These are phyloP conservation scores for Trametes pubescens DNA, from an alignment of 1,284 basidiomycete genomes.

Conservation along the genomic window DNA sequence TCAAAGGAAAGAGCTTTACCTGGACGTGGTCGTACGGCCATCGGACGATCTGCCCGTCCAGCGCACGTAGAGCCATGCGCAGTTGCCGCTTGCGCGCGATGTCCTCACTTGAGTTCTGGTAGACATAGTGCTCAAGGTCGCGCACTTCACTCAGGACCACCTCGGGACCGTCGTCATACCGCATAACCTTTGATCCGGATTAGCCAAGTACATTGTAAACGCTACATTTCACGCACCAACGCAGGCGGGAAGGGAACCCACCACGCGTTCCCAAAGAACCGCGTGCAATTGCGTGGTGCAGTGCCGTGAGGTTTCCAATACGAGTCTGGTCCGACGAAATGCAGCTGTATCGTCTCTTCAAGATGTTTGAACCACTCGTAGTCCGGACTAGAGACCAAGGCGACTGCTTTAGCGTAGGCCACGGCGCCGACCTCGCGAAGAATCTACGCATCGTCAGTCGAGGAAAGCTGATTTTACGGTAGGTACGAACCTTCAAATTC, in stretches of 20 bases:
- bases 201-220: background rate
- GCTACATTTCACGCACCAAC: conserved; percentile 51
- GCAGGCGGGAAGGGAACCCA: conserved; percentile 83
- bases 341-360: conserved; percentile 59
- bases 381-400: conserved; percentile 57
- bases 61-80: conserved; percentile 69
- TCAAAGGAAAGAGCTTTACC: conserved; percentile 46
- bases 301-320: conserved; percentile 61
- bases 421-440: conserved; percentile 69
- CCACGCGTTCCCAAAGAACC: conserved; percentile 79
- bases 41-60: conserved; percentile 69
- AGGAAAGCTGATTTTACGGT: background rate
- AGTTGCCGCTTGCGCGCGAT: conserved; percentile 66
- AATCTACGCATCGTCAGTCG: conserved; percentile 51
- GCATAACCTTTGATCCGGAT: conserved; percentile 59
- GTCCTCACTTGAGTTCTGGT: conserved; percentile 66
- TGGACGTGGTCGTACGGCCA: conserved; percentile 73
- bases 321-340: conserved; percentile 72
- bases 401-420: conserved; percentile 60
- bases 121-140: conserved; percentile 68
- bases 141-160: conserved; percentile 56
- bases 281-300: conserved; percentile 48
- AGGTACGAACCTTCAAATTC: conserved; percentile 71
- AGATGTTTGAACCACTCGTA: conserved; percentile 54
- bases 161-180: conserved; percentile 71